These are phyloP conservation scores for Ceratorhiza oryzae-sativae DNA, from an alignment of 1,284 basidiomycete species.

Conservation along the genomic window DNA sequence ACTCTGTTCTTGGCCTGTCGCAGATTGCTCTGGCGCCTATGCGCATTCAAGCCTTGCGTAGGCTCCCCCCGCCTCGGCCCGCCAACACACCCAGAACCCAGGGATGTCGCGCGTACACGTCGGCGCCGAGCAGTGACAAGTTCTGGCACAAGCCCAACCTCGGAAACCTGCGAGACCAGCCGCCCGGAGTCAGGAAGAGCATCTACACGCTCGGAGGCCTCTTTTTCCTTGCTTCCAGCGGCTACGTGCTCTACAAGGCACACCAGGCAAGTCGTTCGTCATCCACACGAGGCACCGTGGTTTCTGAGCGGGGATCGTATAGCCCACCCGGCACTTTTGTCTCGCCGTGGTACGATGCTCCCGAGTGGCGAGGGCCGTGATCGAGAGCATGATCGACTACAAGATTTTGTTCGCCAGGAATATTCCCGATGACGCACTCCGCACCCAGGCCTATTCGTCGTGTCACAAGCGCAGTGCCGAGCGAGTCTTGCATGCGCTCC, in stretches of 20 bases:
- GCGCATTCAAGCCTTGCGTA: constrained; percentile 35
- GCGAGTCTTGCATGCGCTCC: constrained; percentile 77
- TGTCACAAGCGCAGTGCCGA: constrained; percentile 84
- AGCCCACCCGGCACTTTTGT: constrained; percentile 53
- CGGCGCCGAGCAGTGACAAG: neutral
- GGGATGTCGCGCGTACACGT: neutral
- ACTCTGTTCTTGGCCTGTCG: neutral
- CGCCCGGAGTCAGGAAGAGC: constrained; percentile 19
- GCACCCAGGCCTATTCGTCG: constrained; percentile 66
- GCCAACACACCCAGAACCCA: neutral
- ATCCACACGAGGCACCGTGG: neutral
- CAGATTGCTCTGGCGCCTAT: constrained; percentile 31
- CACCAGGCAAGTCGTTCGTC: constrained; percentile 17
- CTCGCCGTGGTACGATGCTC: constrained; percentile 71
- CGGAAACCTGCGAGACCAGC: neutral
- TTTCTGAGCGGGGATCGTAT: neutral
- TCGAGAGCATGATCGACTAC: constrained; percentile 76
- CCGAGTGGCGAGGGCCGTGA: constrained; percentile 57
- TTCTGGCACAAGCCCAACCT: constrained; percentile 20
- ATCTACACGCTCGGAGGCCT: constrained; percentile 31
- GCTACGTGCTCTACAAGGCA: constrained; percentile 28
- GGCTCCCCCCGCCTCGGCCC: constrained; percentile 17
- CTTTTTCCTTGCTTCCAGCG: constrained; percentile 33
- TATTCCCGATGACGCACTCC: constrained; percentile 50
- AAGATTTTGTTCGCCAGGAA: constrained; percentile 73